Conservation (phyloP, 2,329 filamentous ascomycete species). For the Camillea tinctor region DNA sequence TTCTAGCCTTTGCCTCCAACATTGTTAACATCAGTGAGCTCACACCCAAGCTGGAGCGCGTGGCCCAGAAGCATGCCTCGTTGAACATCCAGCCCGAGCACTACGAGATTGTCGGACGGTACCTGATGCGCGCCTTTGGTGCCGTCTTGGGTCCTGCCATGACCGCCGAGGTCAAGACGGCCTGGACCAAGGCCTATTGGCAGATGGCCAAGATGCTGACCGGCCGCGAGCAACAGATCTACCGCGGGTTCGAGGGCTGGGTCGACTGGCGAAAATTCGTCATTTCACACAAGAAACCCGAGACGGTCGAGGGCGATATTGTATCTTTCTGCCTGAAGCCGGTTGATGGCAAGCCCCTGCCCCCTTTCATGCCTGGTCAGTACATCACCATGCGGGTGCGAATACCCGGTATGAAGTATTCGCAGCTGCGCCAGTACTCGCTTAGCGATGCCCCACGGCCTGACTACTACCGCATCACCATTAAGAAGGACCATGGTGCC, state of each 20-base stretch:
- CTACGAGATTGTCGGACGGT: constrained; percentile 68
- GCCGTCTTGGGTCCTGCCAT: constrained; percentile 65
- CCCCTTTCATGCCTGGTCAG: constrained; percentile 66
- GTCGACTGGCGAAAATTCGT: constrained; percentile 65
- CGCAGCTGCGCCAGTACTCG: constrained; percentile 71
- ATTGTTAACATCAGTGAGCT: constrained; percentile 62
- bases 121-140: constrained; percentile 66
- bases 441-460: constrained; percentile 63
- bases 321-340: constrained; percentile 70
- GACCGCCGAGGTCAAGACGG: constrained; percentile 62
- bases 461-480: constrained; percentile 67
- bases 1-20: constrained; percentile 70
- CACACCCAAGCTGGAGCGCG: constrained; percentile 52
- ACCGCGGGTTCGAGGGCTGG: constrained; percentile 62
- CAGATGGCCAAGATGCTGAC: constrained; percentile 73
- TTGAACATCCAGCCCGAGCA: constrained; percentile 67
- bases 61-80: constrained; percentile 72
- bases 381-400: constrained; percentile 65
- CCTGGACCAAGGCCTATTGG: constrained; percentile 72
- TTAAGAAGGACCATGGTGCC: constrained; percentile 64
- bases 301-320: constrained; percentile 59
- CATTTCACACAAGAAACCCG: constrained; percentile 62
- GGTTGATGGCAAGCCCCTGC: constrained; percentile 58
- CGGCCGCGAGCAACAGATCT: constrained; percentile 61
- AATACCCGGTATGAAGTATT: constrained; percentile 55